Evolutionary conservation across 768 basidiomycete species (phyloP).

Genomic region (Serendipita sp.): DNA sequence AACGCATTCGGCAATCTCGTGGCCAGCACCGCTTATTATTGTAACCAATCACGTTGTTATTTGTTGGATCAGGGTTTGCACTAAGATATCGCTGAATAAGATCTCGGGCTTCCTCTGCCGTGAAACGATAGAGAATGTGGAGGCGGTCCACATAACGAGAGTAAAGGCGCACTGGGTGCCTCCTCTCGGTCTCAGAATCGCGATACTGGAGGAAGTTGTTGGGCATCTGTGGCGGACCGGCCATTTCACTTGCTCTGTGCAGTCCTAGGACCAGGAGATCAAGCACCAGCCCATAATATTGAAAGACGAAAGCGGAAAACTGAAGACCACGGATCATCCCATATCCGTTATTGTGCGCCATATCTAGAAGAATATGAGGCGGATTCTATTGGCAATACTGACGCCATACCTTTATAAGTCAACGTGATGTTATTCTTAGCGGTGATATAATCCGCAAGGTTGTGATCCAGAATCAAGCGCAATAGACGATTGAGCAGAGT

Average conservation of each 20-base stretch:
- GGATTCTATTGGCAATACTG: neutral
- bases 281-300: conserved; percentile 90
- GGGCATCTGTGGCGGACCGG: conserved; percentile 90
- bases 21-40: conserved; percentile 99
- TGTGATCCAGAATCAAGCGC: conserved; percentile 94
- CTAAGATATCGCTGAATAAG: conserved; percentile 95
- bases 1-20: conserved; percentile 93
- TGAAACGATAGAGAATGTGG: conserved; percentile 95
- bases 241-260: conserved; percentile 98
- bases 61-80: conserved; percentile 95
- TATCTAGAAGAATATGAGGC: conserved; percentile 29
- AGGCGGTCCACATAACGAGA: conserved; percentile 91
- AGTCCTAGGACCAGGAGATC: conserved; percentile 91
- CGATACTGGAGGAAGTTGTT: conserved; percentile 98
- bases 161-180: conserved; percentile 95
- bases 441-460: conserved; percentile 97
- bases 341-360: conserved; percentile 96
- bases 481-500: conserved; percentile 90
- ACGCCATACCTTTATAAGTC: conserved; percentile 61
- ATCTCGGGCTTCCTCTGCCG: conserved; percentile 91
- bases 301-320: conserved; percentile 98
- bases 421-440: conserved; percentile 92
- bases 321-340: conserved; percentile 95
- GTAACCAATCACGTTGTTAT: conserved; percentile 98
- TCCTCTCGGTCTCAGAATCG: conserved; percentile 85